Conservation (phyloP, 2,329 filamentous ascomycete genomes). For the Cadophora luteo-olivacea region DNA sequence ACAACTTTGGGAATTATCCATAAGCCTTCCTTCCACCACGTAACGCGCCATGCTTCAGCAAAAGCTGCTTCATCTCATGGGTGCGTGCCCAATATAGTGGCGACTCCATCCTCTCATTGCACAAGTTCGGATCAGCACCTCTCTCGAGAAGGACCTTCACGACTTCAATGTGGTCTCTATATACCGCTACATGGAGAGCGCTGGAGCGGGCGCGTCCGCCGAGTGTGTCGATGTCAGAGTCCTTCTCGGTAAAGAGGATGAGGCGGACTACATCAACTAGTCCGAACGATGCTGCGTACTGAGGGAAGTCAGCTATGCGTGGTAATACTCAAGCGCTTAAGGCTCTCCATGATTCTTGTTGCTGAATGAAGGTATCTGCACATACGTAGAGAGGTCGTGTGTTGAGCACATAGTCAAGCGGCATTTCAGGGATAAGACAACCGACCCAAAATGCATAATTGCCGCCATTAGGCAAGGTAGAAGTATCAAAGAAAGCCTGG, state of each 20-base stretch:
- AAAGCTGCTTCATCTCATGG: slow-evolving; percentile 26
- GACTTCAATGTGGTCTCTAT: slow-evolving; percentile 30
- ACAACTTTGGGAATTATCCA: neutral
- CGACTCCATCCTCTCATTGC: slow-evolving; percentile 26
- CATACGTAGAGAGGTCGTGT: slow-evolving; percentile 34
- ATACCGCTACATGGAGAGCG: slow-evolving; percentile 35
- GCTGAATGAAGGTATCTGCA: neutral
- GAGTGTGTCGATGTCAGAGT: slow-evolving; percentile 31
- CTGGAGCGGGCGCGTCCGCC: slow-evolving; percentile 33
- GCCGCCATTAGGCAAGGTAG: slow-evolving; percentile 27
- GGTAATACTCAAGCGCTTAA: neutral
- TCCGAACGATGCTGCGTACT: slow-evolving; percentile 36
- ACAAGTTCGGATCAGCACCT: slow-evolving; percentile 33
- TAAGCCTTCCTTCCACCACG: neutral
- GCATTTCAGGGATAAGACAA: slow-evolving; percentile 28
- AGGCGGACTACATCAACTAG: slow-evolving; percentile 31
- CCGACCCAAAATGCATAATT: slow-evolving; percentile 36
- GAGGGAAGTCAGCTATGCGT: neutral
- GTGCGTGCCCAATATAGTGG: slow-evolving; percentile 33
- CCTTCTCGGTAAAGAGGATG: slow-evolving; percentile 28
- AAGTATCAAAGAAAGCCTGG: slow-evolving; percentile 33
- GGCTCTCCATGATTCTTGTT: neutral
- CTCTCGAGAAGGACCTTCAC: slow-evolving; percentile 33
- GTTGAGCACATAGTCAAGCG: slow-evolving; percentile 14
- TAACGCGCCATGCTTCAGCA: slow-evolving; percentile 32